Evolutionary conservation across 306 rosid species (phyloP).

Genomic region (Casuarina equisetifolia): DNA sequence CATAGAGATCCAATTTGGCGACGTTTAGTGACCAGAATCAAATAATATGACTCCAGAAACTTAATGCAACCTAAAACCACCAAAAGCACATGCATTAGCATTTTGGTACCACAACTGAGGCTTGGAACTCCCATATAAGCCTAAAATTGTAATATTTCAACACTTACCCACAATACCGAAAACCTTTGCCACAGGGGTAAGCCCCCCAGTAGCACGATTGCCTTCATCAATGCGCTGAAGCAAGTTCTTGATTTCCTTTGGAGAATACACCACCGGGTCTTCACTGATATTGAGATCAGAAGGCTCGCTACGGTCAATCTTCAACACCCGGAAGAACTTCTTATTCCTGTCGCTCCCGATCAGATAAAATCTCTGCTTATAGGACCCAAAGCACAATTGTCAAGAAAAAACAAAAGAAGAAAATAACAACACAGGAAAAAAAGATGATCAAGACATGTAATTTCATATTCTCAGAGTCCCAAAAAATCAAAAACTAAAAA

Average conservation of each 20-base stretch:
- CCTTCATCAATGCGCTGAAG: slow-evolving; percentile 87
- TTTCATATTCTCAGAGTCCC: not conserved
- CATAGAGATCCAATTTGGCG: slow-evolving; percentile 85
- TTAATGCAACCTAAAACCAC: slow-evolving; percentile 71
- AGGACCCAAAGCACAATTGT: not conserved
- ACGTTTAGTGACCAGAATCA: slow-evolving; percentile 88
- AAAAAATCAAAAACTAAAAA: not conserved
- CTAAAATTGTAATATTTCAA: not conserved
- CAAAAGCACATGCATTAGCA: slow-evolving; percentile 5
- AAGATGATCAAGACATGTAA: not conserved
- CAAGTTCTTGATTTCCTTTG: slow-evolving; percentile 73
- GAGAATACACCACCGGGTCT: slow-evolving; percentile 86
- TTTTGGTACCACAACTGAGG: not conserved
- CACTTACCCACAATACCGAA: slow-evolving; percentile 82
- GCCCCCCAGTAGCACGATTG: slow-evolving; percentile 86
- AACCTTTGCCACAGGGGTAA: slow-evolving; percentile 64
- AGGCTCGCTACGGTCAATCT: slow-evolving; percentile 91
- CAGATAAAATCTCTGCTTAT: slow-evolving; percentile 64
- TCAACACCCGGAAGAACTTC: slow-evolving; percentile 71
- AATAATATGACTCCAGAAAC: slow-evolving; percentile 86
- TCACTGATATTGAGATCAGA: slow-evolving; percentile 79
- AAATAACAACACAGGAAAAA: not conserved
- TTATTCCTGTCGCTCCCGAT: slow-evolving; percentile 87
- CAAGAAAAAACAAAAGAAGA: not conserved
- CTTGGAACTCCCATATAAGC: not conserved